phyloP scores from a whole-genome alignment of 306 rosid species.

The Sesbania bispinosa region DNA sequence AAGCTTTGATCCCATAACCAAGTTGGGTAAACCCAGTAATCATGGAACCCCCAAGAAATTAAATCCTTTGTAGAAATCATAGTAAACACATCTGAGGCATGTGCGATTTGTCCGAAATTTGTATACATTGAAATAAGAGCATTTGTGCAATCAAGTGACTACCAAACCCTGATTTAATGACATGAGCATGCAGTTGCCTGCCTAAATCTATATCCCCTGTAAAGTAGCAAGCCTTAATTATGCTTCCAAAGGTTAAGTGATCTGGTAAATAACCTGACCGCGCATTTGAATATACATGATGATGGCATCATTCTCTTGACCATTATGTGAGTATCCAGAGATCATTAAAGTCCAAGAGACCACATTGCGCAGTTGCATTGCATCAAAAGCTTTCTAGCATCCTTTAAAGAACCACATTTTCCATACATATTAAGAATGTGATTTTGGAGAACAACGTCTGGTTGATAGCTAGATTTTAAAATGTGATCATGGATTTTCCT shows the following conservation, averaged over 20 bases:
- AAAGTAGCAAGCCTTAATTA: conserved; percentile 59
- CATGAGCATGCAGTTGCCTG: conserved; percentile 61
- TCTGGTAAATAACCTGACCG: conserved; percentile 53
- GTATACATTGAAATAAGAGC: conserved; percentile 78
- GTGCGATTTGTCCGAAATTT: conserved; percentile 46
- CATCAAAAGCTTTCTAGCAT: conserved; percentile 61
- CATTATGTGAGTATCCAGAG: conserved; percentile 58
- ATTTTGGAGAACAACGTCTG: conserved; percentile 53
- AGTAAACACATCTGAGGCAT: conserved; percentile 54
- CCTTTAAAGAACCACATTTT: conserved; percentile 68
- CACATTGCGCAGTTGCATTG: conserved; percentile 58
- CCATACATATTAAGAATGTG: conserved; percentile 71
- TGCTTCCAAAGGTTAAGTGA: conserved; percentile 70
- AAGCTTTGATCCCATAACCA: conserved; percentile 62
- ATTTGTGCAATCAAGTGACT: conserved; percentile 50
- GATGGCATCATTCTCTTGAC: conserved; percentile 51
- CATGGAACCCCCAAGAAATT: conserved; percentile 76
- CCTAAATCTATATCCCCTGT: conserved; percentile 47
- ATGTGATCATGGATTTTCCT: conserved; percentile 53
- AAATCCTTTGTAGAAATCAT: conserved; percentile 55
- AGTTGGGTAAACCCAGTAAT: conserved; percentile 68
- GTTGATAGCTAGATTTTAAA: conserved; percentile 37
- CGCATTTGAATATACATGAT: conserved; percentile 54
- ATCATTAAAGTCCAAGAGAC: conserved; percentile 84
- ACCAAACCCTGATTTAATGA: conserved; percentile 54